A percentile compares a stretch with the other conserved stretches of the same genome.
phyloP scores from a whole-genome alignment of 139 green algal genomes.

The Picochlorum sp. region DNA sequence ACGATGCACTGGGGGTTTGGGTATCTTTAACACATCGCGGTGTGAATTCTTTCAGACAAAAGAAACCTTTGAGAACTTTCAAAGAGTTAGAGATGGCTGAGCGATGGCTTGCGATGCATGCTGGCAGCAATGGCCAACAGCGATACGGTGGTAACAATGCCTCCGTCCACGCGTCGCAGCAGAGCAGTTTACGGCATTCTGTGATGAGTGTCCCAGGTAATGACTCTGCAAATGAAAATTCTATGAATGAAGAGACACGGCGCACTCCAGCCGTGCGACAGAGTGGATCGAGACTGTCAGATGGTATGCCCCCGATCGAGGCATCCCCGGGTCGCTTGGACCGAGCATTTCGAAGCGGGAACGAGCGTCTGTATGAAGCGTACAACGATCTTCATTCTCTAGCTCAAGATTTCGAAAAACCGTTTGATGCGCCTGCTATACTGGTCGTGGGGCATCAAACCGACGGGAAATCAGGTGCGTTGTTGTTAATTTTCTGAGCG shows the following conservation, averaged over 20 bases:
- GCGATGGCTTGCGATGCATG: constrained; percentile 26
- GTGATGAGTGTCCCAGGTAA: neutral
- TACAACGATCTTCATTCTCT: constrained; percentile 87
- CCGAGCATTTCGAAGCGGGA: constrained; percentile 43
- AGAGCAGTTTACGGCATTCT: constrained; percentile 4
- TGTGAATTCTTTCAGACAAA: no score
- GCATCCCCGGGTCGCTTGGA: constrained; percentile 31
- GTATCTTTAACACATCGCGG: no score
- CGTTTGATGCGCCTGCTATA: constrained; percentile 91
- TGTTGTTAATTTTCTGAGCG: neutral
- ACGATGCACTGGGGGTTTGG: no score
- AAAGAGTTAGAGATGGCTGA: constrained; percentile 19
- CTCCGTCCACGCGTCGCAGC: constrained; percentile 11
- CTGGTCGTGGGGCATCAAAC: constrained; percentile 93
- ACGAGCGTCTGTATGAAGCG: constrained; percentile 84
- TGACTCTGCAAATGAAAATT: constrained; percentile 23
- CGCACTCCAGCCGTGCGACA: constrained; percentile 23
- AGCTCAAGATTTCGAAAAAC: constrained; percentile 88
- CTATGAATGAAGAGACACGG: neutral
- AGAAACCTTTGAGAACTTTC: no score
- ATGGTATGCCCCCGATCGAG: constrained; percentile 5
- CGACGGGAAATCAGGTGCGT: constrained; percentile 83
- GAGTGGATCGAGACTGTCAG: neutral
- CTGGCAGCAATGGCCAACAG: constrained; percentile 5
- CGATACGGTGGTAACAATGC: constrained; percentile 8